phyloP scores from a whole-genome alignment of 2,329 filamentous ascomycete species.

The Cryphonectria japonica region DNA sequence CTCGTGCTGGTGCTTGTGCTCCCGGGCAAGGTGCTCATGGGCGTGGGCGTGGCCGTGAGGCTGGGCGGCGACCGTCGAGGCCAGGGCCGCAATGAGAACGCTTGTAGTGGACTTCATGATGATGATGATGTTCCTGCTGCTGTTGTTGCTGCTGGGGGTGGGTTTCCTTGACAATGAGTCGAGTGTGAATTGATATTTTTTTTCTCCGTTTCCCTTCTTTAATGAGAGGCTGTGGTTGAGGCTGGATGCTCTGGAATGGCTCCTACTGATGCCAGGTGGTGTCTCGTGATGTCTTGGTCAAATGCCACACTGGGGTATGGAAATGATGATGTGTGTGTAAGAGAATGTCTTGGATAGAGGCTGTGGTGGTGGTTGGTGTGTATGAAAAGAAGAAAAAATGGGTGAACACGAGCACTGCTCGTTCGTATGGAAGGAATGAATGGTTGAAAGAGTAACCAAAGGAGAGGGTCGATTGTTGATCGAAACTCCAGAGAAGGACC shows the following conservation, averaged over 20 bases:
- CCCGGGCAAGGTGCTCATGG: slow-evolving; percentile 37
- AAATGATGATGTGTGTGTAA: neutral
- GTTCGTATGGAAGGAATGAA: slow-evolving; percentile 26
- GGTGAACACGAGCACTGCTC: slow-evolving; percentile 29
- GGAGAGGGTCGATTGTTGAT: neutral
- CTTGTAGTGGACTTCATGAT: slow-evolving; percentile 49
- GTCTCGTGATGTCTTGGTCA: slow-evolving; percentile 18
- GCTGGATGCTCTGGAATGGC: slow-evolving; percentile 21
- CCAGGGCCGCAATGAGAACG: slow-evolving; percentile 47
- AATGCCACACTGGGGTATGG: neutral
- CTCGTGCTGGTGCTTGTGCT: slow-evolving; percentile 44
- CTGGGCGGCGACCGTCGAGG: slow-evolving; percentile 53
- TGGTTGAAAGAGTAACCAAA: slow-evolving; percentile 19
- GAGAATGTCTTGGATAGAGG: slow-evolving; percentile 7
- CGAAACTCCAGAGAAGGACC: slow-evolving; percentile 16
- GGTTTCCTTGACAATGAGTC: slow-evolving; percentile 19
- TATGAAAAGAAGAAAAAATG: slow-evolving; percentile 10
- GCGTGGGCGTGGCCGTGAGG: slow-evolving; percentile 47
- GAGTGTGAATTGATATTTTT: slow-evolving; percentile 5
- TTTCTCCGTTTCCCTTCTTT: neutral
- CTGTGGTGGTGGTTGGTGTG: slow-evolving; percentile 7
- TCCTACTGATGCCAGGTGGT: neutral
- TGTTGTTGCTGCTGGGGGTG: neutral
- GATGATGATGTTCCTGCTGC: slow-evolving; percentile 17
- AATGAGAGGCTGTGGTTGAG: slow-evolving; percentile 17